Conservation (phyloP, 2,329 filamentous ascomycete genomes). For the Colletotrichum trifolii region DNA sequence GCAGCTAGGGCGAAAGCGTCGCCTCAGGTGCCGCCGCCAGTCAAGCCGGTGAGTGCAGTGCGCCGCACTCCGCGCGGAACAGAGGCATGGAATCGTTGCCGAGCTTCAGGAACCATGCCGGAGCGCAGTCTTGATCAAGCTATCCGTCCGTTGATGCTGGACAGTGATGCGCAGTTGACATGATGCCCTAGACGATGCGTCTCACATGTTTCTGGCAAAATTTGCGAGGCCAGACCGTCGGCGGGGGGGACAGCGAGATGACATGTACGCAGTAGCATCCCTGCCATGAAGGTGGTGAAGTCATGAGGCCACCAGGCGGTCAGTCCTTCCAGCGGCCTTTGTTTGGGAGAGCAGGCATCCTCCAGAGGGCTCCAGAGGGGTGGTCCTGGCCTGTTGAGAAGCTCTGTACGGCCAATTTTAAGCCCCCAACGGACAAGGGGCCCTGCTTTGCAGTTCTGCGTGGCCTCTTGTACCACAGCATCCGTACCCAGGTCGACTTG, state of each 20-base stretch:
- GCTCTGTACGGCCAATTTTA: constrained; percentile 28
- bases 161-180: constrained; percentile 23
- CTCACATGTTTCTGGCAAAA: constrained; percentile 30
- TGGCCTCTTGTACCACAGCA: too few species aligned
- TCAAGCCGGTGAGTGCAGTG: too few species aligned
- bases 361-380: constrained; percentile 3
- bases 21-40: constrained; percentile 17
- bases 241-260: too few species aligned
- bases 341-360: constrained; percentile 17
- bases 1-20: constrained; percentile 17
- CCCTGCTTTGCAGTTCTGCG: not conserved
- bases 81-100: constrained; percentile 23
- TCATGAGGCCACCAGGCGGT: constrained; percentile 34
- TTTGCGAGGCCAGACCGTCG: constrained; percentile 2
- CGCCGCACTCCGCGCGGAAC: too few species aligned
- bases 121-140: constrained; percentile 24
- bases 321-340: constrained; percentile 18
- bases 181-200: constrained; percentile 30
- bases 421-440: constrained; percentile 31
- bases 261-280: not conserved
- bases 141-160: constrained; percentile 14
- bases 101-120: constrained; percentile 30
- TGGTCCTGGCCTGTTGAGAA: constrained; percentile 4
- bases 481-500: too few species aligned
- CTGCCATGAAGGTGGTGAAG: constrained; percentile 24